Base-by-base conservation (phyloP, 2,329 filamentous ascomycete species). In the Penicillium sclerotigenum region DNA sequence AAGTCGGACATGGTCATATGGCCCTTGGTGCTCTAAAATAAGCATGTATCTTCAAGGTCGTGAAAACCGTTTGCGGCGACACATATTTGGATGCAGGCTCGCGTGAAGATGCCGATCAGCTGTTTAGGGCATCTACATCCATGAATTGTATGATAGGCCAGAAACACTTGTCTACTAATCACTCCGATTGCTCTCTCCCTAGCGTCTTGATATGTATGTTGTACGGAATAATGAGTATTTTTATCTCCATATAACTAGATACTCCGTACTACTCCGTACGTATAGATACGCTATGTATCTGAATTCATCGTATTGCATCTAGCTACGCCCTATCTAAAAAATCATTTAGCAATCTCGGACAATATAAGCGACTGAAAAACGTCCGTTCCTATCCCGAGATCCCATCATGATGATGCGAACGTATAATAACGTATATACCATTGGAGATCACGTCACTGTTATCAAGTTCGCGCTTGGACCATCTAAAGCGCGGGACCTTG, bases 331-430 rank as follows among this genome's bases (percentile, higher is more conserved):
- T 47, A 7, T 40, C 47, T 26, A 16, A 22, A 4, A 20, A 16
- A 29, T 11, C n/a, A 33, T 14, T 11, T 18, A 20, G 3, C 28
- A 43, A 43, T 16, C 4, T 16, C 31, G 34, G 47, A 46, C 26
- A 52, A 41, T 46, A 51, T 51, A 56, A 52, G 53, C 53, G 53
- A 54, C n/a, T 7, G n/a, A 20, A 20, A 28, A 36, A 31, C 7
- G 31, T 38, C 46, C 47, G 20, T 38, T 43, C 18, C 9, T 20
- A 33, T 26, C 26, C 29, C 49, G 41, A 36, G 26, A 41, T 20
- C 50, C 36, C 29, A 46, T 56, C 49, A 56, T 56, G 42, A 42
- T 52, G 48, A 56, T 54, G 49, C 31, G 48, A 22, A 42, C n/a
- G n/a, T 5, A 24, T 42, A 47, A 33, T 41, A 38, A 37, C 22